Evolutionary conservation across 495 filamentous ascomycete species (phyloP).

Genomic region (Cercophora scortea): DNA sequence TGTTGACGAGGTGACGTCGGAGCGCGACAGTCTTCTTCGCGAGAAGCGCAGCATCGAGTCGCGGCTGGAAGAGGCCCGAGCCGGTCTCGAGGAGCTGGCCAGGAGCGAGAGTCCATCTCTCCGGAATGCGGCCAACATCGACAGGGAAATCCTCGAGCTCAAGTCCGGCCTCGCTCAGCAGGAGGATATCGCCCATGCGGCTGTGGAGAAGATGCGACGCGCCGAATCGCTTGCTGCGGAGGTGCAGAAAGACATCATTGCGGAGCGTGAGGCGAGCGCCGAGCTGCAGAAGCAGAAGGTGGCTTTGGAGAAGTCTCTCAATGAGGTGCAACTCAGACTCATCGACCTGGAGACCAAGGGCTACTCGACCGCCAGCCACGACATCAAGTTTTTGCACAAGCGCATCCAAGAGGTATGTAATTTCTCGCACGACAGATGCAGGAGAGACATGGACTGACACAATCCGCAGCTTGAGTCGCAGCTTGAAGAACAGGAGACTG

Average conservation of each 20-base stretch:
- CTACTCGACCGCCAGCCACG: conserved; percentile 86
- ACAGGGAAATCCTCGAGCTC: conserved; percentile 83
- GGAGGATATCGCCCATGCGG: conserved; percentile 86
- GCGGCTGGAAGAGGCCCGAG: conserved; percentile 79
- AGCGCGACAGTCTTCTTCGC: conserved; percentile 75
- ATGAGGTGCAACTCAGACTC: conserved; percentile 81
- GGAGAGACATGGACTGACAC: conserved; percentile 7
- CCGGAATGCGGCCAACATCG: conserved; percentile 83
- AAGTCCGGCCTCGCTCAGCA: conserved; percentile 86
- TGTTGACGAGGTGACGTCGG: conserved; percentile 77
- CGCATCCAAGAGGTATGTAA: conserved; percentile 84
- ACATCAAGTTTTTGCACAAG: conserved; percentile 90
- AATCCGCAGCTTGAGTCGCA: conserved; percentile 73
- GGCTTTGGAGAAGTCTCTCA: conserved; percentile 78
- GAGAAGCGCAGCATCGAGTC: conserved; percentile 88
- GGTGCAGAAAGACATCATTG: conserved; percentile 90
- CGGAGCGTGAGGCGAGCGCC: conserved; percentile 75
- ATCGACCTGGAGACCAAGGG: conserved; percentile 96
- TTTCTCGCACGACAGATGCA: background rate
- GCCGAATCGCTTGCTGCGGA: conserved; percentile 83
- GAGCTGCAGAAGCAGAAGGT: conserved; percentile 90
- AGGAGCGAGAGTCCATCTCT: conserved; percentile 82
- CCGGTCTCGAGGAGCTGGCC: conserved; percentile 85
- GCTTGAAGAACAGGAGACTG: conserved; percentile 75
- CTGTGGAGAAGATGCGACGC: conserved; percentile 96